Conservation (phyloP, 177 flowering plant genomes). For the Vitis hybrid region DNA sequence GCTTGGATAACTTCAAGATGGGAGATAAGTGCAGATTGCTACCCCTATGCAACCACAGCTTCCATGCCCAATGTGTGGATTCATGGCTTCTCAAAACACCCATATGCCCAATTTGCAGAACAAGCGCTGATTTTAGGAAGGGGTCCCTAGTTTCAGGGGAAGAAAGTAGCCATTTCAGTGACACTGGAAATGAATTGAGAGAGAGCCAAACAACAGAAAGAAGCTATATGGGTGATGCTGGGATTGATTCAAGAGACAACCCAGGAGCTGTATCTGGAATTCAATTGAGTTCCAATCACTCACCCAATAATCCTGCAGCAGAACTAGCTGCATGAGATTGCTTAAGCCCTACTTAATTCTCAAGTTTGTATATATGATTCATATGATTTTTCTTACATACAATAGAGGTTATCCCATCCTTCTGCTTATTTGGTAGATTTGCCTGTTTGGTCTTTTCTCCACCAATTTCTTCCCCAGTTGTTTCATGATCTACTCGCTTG, state of each 20-base stretch:
- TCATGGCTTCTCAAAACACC: constrained; percentile 38
- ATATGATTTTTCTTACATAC: not conserved
- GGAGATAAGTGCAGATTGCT: constrained; percentile 38
- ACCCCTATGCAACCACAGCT: constrained; percentile 37
- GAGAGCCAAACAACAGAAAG: not conserved
- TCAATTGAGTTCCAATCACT: too few relatives aligned
- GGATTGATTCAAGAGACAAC: constrained; percentile 1
- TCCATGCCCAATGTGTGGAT: constrained; percentile 40
- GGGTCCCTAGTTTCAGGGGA: not conserved
- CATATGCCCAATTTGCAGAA: constrained; percentile 39
- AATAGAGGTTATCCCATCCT: not conserved
- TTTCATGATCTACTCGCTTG: not conserved
- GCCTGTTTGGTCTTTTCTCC: not conserved
- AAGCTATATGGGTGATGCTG: not conserved
- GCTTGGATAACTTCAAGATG: constrained; percentile 32
- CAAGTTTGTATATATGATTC: not conserved
- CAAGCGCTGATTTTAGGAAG: constrained; percentile 11
- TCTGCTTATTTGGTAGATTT: not conserved
- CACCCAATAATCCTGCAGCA: too few relatives aligned
- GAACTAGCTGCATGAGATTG: not conserved
- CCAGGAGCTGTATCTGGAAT: not conserved
- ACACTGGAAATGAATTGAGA: constrained; percentile 3
- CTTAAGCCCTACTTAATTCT: not conserved
- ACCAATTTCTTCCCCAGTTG: not conserved
- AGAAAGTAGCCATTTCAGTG: constrained; percentile 4